Evolutionary conservation across 202 grass and related monocot genomes (phyloP).

Genomic region (Musa balbisiana): DNA sequence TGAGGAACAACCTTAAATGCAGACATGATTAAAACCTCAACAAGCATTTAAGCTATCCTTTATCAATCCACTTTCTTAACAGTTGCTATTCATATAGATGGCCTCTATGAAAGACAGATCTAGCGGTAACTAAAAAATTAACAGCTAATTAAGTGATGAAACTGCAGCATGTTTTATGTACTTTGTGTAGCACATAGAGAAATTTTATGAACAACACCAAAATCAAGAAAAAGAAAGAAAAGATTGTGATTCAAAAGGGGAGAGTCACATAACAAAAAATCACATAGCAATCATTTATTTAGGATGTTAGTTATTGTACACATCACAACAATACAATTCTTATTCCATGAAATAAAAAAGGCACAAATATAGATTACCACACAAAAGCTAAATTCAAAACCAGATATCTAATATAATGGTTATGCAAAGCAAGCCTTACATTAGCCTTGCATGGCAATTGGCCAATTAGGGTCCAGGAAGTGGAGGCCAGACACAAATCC

Average conservation of each 20-base stretch:
- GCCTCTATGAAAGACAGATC: neutral
- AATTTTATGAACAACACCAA: neutral
- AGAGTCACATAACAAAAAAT: neutral
- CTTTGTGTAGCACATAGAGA: neutral
- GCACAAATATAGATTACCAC: neutral
- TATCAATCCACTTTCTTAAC: neutral
- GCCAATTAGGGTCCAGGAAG: neutral
- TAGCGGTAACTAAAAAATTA: neutral
- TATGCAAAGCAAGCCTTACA: neutral
- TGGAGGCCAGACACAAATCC: neutral
- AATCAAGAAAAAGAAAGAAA: neutral
- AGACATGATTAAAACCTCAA: slow-evolving; percentile 13
- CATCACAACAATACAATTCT: neutral
- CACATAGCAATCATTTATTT: neutral
- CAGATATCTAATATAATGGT: neutral
- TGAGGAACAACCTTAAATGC: slow-evolving; percentile 39
- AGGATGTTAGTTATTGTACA: neutral
- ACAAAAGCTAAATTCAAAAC: neutral
- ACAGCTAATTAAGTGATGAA: neutral
- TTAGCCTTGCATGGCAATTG: neutral
- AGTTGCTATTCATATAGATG: neutral
- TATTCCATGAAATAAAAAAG: neutral
- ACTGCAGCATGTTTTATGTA: neutral
- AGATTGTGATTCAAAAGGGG: neutral
- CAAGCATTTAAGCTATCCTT: neutral